Evolutionary conservation across 305 asterid species (phyloP).

Genomic region (Solanum hybrid): DNA sequence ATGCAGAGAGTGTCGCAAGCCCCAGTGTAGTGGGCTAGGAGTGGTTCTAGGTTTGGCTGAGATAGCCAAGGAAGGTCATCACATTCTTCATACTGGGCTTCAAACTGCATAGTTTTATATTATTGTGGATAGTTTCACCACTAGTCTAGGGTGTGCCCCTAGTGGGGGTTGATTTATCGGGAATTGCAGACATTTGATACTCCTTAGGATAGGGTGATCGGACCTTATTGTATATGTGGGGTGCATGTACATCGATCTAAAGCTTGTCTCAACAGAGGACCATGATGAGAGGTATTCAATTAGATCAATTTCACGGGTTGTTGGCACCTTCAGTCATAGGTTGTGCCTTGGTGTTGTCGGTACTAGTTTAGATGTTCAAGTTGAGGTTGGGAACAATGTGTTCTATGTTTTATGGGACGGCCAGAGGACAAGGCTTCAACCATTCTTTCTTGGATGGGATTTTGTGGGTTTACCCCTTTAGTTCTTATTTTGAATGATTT

Average conservation of each 20-base stretch:
- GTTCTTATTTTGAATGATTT: too few species aligned
- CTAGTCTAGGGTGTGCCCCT: neutral
- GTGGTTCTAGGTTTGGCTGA: neutral
- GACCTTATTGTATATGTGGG: neutral
- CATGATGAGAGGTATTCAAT: neutral
- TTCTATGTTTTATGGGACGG: neutral
- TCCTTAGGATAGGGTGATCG: neutral
- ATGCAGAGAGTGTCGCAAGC: neutral
- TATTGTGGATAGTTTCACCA: neutral
- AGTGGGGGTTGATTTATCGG: neutral
- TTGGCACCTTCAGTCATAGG: neutral
- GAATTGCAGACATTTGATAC: neutral
- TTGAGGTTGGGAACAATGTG: neutral
- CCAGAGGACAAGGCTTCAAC: neutral
- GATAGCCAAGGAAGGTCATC: neutral
- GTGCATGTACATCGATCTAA: neutral
- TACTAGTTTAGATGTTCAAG: neutral
- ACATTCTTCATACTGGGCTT: neutral
- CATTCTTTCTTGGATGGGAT: neutral
- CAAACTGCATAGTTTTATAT: too few species aligned
- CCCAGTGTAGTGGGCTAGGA: neutral
- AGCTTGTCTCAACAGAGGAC: neutral
- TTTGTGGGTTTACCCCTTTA: neutral
- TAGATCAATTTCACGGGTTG: accelerated
- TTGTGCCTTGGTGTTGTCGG: neutral